These are phyloP conservation scores for Cornus suecica DNA, from an alignment of 148 eudicot species.

Conservation along the genomic window DNA sequence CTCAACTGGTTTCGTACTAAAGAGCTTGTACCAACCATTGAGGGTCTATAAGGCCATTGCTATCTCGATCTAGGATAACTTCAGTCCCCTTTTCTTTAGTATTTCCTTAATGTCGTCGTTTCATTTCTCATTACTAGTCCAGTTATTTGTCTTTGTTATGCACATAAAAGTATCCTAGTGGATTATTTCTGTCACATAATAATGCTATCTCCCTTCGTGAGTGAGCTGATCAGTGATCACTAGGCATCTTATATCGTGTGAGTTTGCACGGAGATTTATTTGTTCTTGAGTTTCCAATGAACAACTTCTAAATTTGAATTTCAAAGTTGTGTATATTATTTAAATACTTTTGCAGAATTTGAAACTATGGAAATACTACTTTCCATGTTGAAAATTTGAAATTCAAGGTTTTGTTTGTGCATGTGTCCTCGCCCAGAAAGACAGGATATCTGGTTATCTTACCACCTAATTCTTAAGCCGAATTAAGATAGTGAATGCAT, in stretches of 20 bases:
- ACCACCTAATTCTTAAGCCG: too few relatives aligned
- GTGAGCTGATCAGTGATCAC: too few relatives aligned
- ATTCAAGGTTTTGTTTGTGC: neutral
- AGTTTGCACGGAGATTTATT: conserved; percentile 2
- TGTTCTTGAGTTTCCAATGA: neutral
- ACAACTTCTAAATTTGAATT: neutral
- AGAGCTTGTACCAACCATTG: neutral
- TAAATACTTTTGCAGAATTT: neutral
- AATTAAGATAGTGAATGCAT: too few relatives aligned
- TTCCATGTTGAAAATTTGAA: too few relatives aligned
- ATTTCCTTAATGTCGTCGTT: neutral
- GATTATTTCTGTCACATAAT: neutral
- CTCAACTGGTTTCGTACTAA: neutral
- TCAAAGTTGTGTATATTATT: neutral
- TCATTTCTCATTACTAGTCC: neutral
- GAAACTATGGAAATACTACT: too few relatives aligned
- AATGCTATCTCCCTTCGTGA: too few relatives aligned
- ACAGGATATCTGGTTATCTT: neutral
- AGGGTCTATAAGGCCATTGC: too few relatives aligned
- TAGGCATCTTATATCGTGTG: too few relatives aligned
- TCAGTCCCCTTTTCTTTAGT: neutral
- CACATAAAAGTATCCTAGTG: too few relatives aligned
- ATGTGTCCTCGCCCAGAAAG: too few relatives aligned
- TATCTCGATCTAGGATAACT: neutral
- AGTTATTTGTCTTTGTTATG: neutral